Conservation (phyloP, 345 rosid species). For the Noccaea caerulescens region DNA sequence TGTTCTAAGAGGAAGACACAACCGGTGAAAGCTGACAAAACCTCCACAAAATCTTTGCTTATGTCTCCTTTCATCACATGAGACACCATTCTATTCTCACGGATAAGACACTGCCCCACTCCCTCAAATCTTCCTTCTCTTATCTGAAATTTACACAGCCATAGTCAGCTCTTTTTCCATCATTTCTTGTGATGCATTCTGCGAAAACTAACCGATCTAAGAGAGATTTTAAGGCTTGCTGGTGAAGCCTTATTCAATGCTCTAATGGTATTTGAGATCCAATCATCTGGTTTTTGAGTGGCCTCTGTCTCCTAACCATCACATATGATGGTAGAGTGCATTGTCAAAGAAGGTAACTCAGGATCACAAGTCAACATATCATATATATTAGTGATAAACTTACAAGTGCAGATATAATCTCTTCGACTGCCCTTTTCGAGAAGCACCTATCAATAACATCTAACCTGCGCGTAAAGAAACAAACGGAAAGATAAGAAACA, state of each 20-base stretch:
- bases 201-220: constrained; percentile 61
- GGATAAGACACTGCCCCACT: constrained; percentile 73
- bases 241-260: constrained; percentile 79
- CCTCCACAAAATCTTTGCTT: constrained; percentile 86
- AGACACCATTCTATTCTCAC: constrained; percentile 81
- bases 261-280: constrained; percentile 57
- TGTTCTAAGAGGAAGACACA: not conserved
- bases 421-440: constrained; percentile 68
- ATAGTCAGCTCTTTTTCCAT: constrained; percentile 18
- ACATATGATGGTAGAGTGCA: constrained; percentile 13
- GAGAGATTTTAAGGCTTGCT: constrained; percentile 80
- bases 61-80: constrained; percentile 68
- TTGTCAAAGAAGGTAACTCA: not conserved
- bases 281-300: constrained; percentile 44
- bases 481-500: constrained; percentile 6
- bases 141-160: constrained; percentile 53
- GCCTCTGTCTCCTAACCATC: constrained; percentile 60
- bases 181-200: not conserved
- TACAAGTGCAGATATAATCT: constrained; percentile 77
- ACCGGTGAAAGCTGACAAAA: constrained; percentile 25
- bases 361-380: not conserved
- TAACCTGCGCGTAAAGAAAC: constrained; percentile 46
- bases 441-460: constrained; percentile 71
- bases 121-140: constrained; percentile 86
- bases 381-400: constrained; percentile 34